Base-by-base conservation (phyloP, 2,329 filamentous ascomycete genomes). In the Phyllosticta citriasiana region DNA sequence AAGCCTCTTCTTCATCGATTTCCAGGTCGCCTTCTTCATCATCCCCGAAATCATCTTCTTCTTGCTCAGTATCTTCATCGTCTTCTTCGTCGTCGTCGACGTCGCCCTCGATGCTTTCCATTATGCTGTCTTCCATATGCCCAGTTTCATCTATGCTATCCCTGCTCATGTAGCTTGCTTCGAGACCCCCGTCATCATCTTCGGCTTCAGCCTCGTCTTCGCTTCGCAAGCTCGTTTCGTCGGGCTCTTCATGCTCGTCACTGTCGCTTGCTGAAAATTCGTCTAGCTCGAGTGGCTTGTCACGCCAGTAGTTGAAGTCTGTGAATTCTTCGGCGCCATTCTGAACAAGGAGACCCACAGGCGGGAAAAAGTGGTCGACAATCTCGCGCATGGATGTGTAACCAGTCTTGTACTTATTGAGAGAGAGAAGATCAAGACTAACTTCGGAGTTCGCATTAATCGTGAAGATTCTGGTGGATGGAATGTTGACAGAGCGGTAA, bases 371-470 rank as follows among this genome's bases (percentile, higher is more conserved):
- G 74, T 99, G 94, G 72, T 99, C 94, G 6, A 99, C 90, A 63
- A 99, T 87, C 73, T 99, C 95, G 63, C 90, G 88, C 86, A 99
- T 99, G 69, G 90, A 92, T 64, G 96, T 91, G 72, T 99, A 99
- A 65, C 89, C 96, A 69, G 95, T 93, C 77, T 94, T 96, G 72
- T 97, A 89, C 73, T 91, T 95, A 76, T 96, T 97, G 60, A 97
- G 81, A 64, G 86, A 93, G 53, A 97, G 79, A 53, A 99, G 79
- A 71, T 97, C 93, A 24, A 99, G 79, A 27, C 88, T 93, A 30
- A 99, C 92, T 74, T 99, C 94, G 1, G 93, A 92, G 70, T 97
- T 96, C 59, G 90, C 94, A 74, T 99, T 99, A 80, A 99, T 99
- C 16, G 94, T 97, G 74, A 99, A 99, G 67, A 99, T 99, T 59